Evolutionary conservation across 495 filamentous ascomycete genomes (phyloP), one percentile per base, ranked within the genome.

Genomic region (Cercophora samala): DNA sequence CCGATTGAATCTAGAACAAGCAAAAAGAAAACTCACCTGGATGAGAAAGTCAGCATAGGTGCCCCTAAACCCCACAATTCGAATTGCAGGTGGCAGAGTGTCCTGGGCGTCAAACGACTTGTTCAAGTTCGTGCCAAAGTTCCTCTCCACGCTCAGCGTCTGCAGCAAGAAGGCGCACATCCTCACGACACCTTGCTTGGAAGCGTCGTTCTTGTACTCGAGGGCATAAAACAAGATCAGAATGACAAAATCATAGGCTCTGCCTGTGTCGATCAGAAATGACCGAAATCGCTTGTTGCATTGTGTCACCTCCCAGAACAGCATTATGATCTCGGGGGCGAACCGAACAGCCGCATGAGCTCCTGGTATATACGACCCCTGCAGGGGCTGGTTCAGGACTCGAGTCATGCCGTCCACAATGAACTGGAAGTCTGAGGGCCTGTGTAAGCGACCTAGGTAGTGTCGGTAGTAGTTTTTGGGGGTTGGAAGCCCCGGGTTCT

Each of bases 141-240:
- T 95, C 53, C 88, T 87, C 79, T 97, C 95, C 0, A 93, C 92
- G 72, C 94, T 97, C 73, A 98, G 81, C 1, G 96, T 99, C 76
- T 99, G 95, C 54, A 98, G 78, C 60, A 98, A 87, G 79, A 99
- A 98, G 24, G 96, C 90, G 78, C 95, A 98, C 93, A 98, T 97
- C 53, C 94, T 83, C 21, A 98, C 92, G 3, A 97, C 85, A 0
- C 96, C 93, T 73, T 97, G 92, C 75, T 95, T 96, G 2, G 93
- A 88, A 19, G 90, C 83, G 75, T 98, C 93, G 29, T 85, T 82
- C 73, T 91, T 91, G 74, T 94, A 90, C 72, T 96, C 92, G 42
- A 96, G 86, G 17, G 93, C 92, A 76, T 98, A 97, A 80, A 95
- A 98, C 3, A 97, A 80, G 62, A 96, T 88, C 25, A 97, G 83